These are phyloP conservation scores for Hura crepitans DNA, from an alignment of 441 rosid species.

Conservation along the genomic window DNA sequence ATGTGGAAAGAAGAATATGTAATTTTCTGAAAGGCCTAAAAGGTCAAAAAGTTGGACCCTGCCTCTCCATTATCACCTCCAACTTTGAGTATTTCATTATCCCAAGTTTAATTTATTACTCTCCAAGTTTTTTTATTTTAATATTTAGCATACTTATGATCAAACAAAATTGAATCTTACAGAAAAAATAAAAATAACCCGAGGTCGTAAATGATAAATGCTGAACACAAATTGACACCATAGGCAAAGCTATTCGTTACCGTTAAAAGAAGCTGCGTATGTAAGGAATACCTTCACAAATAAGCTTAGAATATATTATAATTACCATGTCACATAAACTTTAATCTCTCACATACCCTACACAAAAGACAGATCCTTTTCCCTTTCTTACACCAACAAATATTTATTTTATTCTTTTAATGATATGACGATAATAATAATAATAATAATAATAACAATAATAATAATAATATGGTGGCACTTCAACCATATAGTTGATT, in stretches of 20 bases:
- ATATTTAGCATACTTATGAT: neutral
- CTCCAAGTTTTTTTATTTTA: neutral
- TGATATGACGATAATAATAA: neutral
- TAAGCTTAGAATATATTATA: constrained; percentile 25
- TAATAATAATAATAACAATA: neutral
- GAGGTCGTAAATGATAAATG: neutral
- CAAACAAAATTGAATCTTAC: neutral
- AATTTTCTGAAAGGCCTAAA: constrained; percentile 1
- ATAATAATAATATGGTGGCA: too few relatives aligned
- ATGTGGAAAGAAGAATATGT: constrained; percentile 20
- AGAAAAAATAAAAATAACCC: neutral
- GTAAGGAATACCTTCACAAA: constrained; percentile 23
- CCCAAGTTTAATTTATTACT: too few relatives aligned
- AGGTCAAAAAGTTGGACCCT: constrained; percentile 23
- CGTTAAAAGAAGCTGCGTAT: constrained; percentile 19
- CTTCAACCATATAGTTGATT: too few relatives aligned
- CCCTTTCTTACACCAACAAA: neutral
- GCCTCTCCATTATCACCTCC: neutral
- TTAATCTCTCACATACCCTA: neutral
- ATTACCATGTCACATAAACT: neutral
- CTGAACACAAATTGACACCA: neutral
- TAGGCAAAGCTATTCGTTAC: constrained; percentile 4
- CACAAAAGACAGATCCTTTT: neutral
- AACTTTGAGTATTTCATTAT: neutral
- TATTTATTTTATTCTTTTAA: neutral